Conservation (phyloP, 495 filamentous ascomycete species). For the Trichoderma virens region DNA sequence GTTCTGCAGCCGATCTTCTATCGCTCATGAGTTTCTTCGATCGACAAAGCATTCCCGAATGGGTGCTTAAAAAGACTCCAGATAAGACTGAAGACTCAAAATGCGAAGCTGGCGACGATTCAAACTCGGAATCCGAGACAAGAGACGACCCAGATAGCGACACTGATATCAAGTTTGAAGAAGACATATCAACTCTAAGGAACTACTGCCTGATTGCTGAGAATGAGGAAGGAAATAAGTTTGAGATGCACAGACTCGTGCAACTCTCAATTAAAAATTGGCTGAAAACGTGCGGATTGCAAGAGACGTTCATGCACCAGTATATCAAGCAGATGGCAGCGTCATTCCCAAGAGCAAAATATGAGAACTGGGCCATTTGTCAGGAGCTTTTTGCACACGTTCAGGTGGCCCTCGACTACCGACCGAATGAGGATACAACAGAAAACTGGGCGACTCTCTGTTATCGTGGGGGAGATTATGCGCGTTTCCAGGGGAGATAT, state of each 20-base stretch:
- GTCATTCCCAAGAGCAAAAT: too few species aligned
- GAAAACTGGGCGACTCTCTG: too few species aligned
- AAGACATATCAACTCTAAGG: slow-evolving; percentile 30
- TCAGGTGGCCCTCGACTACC: too few species aligned
- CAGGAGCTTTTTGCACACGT: too few species aligned
- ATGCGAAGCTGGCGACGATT: slow-evolving; percentile 16
- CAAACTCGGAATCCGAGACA: too few species aligned
- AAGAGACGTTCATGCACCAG: slow-evolving; percentile 21
- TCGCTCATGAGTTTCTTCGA: slow-evolving; percentile 37
- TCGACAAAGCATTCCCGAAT: slow-evolving; percentile 32
- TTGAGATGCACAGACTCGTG: slow-evolving; percentile 37
- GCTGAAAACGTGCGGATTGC: slow-evolving; percentile 32
- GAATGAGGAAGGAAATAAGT: too few species aligned
- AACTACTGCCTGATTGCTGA: slow-evolving; percentile 36
- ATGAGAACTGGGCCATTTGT: too few species aligned
- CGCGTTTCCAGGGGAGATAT: too few species aligned
- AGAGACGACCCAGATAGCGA: slow-evolving; percentile 4
- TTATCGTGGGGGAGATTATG: too few species aligned
- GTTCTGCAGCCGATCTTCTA: slow-evolving; percentile 33
- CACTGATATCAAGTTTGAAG: slow-evolving; percentile 18
- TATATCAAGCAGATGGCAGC: slow-evolving; percentile 24
- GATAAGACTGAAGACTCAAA: slow-evolving; percentile 17
- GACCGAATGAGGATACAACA: too few species aligned
- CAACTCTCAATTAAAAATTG: slow-evolving; percentile 37
- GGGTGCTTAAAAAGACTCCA: not conserved